phyloP scores from a whole-genome alignment of 2,329 filamentous ascomycete species.

The Gyromitra esculenta region DNA sequence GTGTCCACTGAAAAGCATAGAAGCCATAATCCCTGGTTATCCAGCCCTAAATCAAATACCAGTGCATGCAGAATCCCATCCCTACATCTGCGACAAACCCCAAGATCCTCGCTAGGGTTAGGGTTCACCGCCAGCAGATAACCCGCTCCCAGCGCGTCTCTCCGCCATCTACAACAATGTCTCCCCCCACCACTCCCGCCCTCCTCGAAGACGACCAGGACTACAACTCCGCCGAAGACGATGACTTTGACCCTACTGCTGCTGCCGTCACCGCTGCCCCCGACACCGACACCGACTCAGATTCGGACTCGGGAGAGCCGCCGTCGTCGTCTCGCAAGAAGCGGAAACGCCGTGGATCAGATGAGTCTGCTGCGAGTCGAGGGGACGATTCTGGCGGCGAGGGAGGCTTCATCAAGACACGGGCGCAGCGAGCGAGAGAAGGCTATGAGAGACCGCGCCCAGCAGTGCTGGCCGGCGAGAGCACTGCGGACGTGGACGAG shows the following conservation, averaged over 20 bases:
- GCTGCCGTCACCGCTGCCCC: slow-evolving; percentile 60
- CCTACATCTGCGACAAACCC: background rate
- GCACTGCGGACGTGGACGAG: slow-evolving; percentile 75
- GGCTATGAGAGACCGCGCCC: slow-evolving; percentile 60
- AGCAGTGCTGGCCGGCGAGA: background rate
- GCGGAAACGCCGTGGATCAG: slow-evolving; percentile 43
- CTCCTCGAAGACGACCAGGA: slow-evolving; percentile 63
- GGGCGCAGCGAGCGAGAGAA: slow-evolving; percentile 74
- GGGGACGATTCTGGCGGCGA: slow-evolving; percentile 61
- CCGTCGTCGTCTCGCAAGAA: slow-evolving; percentile 26
- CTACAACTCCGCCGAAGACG: slow-evolving; percentile 77
- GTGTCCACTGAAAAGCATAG: too few relatives aligned
- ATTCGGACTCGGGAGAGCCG: slow-evolving; percentile 17
- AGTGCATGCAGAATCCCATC: too few relatives aligned
- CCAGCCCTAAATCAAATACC: too few relatives aligned
- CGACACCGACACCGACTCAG: slow-evolving; percentile 59
- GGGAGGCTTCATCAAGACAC: slow-evolving; percentile 75
- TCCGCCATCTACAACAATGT: slow-evolving; percentile 9
- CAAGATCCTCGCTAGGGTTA: slow-evolving; percentile 20
- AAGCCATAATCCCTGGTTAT: too few relatives aligned
- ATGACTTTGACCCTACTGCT: slow-evolving; percentile 74
- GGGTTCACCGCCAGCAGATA: slow-evolving; percentile 1
- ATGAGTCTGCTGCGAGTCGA: slow-evolving; percentile 10
- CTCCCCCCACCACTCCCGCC: slow-evolving; percentile 9
- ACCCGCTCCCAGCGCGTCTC: slow-evolving; percentile 21